Percentiles rank a stretch among this genome's conserved stretches.
These are phyloP conservation scores for Ambrosia artemisiifolia DNA, from an alignment of 129 eudicot genomes.

Conservation along the genomic window DNA sequence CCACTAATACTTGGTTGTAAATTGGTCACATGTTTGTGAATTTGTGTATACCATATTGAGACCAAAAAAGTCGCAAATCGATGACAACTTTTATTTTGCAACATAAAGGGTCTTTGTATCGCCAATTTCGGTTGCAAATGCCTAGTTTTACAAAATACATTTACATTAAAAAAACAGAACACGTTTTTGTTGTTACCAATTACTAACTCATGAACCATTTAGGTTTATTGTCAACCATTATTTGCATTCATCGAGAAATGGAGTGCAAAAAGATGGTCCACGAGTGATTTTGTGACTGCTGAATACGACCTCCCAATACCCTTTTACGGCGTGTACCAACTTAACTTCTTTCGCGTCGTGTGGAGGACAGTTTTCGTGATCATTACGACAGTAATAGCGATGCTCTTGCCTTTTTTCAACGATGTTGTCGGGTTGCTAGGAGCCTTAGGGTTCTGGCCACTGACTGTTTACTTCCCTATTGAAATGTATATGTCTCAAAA, in stretches of 20 bases:
- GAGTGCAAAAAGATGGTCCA: constrained; percentile 49
- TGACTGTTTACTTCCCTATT: constrained; percentile 65
- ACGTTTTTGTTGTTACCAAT: too few relatives aligned
- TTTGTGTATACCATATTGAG: too few relatives aligned
- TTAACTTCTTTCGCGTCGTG: constrained; percentile 49
- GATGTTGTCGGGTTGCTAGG: constrained; percentile 69
- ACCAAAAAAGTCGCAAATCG: too few relatives aligned
- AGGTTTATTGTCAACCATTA: constrained; percentile 67
- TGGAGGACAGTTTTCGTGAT: constrained; percentile 63
- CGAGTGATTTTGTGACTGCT: constrained; percentile 40
- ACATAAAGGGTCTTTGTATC: too few relatives aligned
- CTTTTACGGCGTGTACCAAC: constrained; percentile 38
- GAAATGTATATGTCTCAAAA: constrained; percentile 68
- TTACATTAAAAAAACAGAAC: too few relatives aligned
- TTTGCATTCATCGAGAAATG: constrained; percentile 67
- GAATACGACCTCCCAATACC: constrained; percentile 54
- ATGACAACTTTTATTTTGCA: too few relatives aligned
- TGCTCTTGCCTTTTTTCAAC: constrained; percentile 72
- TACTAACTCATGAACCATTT: not conserved
- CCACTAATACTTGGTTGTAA: too few relatives aligned
- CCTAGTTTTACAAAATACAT: too few relatives aligned
- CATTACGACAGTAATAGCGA: constrained; percentile 43
- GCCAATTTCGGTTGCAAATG: too few relatives aligned
- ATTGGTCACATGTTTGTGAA: too few relatives aligned
- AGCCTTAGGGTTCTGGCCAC: constrained; percentile 72